Conservation (phyloP, 495 filamentous ascomycete species). For the Astrothelium subdiscretum region DNA sequence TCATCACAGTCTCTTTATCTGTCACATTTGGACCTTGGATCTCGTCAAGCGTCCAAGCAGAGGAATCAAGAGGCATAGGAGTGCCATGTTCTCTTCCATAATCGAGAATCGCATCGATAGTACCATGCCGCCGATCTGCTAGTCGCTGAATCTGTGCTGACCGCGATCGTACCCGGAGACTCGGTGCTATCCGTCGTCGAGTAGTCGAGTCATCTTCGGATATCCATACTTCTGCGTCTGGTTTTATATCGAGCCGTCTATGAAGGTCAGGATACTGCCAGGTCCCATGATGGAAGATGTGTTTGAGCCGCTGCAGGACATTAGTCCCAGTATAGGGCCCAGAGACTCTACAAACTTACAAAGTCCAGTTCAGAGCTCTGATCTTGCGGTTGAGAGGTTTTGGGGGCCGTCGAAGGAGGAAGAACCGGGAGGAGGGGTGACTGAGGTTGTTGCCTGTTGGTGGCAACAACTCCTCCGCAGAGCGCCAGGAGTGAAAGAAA, state of each 20-base stretch:
- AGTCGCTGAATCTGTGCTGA: slow-evolving; percentile 64
- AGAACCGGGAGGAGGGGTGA: slow-evolving; percentile 26
- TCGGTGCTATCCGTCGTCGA: neutral
- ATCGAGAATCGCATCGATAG: slow-evolving; percentile 64
- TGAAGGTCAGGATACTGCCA: slow-evolving; percentile 62
- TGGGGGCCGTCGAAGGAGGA: slow-evolving; percentile 30
- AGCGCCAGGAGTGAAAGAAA: slow-evolving; percentile 52
- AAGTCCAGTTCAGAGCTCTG: slow-evolving; percentile 36
- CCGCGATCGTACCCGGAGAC: slow-evolving; percentile 45
- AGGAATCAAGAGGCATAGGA: slow-evolving; percentile 47
- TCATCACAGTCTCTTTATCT: slow-evolving; percentile 74
- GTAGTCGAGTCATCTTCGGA: slow-evolving; percentile 45
- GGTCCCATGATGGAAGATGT: slow-evolving; percentile 84
- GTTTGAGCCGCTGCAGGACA: slow-evolving; percentile 56
- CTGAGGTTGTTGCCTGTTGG: slow-evolving; percentile 19
- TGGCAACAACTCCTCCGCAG: slow-evolving; percentile 22
- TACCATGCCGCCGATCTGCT: slow-evolving; percentile 60
- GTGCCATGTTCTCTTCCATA: slow-evolving; percentile 50
- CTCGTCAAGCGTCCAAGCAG: slow-evolving; percentile 75
- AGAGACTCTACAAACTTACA: slow-evolving; percentile 21
- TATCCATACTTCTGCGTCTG: slow-evolving; percentile 50
- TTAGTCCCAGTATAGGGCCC: neutral
- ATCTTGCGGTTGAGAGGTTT: slow-evolving; percentile 26
- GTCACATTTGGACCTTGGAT: slow-evolving; percentile 70
- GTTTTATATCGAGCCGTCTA: slow-evolving; percentile 57